Conservation (phyloP, 140 eudicot genomes). For the Bidens hawaiensis region DNA sequence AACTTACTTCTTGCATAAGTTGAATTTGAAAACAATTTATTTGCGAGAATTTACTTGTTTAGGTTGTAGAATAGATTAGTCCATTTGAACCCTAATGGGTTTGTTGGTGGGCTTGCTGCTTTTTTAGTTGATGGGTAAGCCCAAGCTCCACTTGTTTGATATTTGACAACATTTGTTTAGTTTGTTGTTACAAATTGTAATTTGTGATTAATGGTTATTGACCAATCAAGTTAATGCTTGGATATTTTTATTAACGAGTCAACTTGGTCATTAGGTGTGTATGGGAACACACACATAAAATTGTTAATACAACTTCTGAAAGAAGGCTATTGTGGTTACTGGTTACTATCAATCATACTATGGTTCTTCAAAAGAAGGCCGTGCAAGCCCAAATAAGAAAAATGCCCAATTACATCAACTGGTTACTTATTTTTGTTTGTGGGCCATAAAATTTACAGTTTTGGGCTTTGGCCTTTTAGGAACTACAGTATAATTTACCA, state of each 20-base stretch:
- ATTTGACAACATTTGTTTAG: constrained; percentile 16
- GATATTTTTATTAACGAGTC: background rate
- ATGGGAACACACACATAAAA: background rate
- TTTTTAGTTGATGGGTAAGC: constrained; percentile 37
- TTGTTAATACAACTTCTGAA: background rate
- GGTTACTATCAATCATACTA: too few relatives aligned
- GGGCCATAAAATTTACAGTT: too few relatives aligned
- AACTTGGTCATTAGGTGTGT: background rate
- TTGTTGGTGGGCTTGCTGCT: constrained; percentile 23
- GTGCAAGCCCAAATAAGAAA: background rate
- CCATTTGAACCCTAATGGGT: constrained; percentile 6
- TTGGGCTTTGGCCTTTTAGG: too few relatives aligned
- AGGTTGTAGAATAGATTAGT: constrained; percentile 24
- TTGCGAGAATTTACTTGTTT: constrained; percentile 40
- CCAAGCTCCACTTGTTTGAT: constrained; percentile 27
- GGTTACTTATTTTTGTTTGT: too few relatives aligned
- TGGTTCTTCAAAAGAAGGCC: background rate
- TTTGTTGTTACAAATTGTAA: constrained; percentile 11
- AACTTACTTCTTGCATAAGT: constrained; percentile 40
- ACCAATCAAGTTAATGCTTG: background rate
- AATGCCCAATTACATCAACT: background rate
- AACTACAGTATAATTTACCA: too few relatives aligned
- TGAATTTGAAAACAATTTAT: constrained; percentile 29
- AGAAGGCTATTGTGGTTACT: background rate
- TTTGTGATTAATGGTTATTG: constrained; percentile 19